Evolutionary conservation across 2,329 filamentous ascomycete species (phyloP).

Genomic region (Pezicula neosporulosa): DNA sequence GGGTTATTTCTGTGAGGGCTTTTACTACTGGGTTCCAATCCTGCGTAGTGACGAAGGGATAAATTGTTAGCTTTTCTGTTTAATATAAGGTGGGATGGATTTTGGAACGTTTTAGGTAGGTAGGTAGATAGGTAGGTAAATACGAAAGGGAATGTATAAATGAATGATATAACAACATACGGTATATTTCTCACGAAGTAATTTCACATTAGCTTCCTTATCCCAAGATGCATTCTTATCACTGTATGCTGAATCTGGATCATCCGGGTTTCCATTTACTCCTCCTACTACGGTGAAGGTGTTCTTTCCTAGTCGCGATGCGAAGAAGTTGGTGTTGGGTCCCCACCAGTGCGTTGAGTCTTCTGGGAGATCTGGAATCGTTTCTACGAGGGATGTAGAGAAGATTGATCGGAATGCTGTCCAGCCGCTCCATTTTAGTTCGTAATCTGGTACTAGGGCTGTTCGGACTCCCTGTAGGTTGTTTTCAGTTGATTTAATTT

Average conservation of each 20-base stretch:
- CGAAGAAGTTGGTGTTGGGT: conserved; percentile 30
- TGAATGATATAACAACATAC: conserved; percentile 12
- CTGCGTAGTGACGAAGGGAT: conserved; percentile 7
- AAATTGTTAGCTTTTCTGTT: no score
- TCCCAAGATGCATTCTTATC: conserved; percentile 24
- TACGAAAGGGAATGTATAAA: not conserved
- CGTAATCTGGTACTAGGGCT: conserved; percentile 24
- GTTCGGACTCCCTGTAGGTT: conserved; percentile 19
- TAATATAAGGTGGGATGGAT: no score
- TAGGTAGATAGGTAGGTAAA: no score
- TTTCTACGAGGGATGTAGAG: conserved; percentile 27
- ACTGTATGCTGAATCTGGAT: conserved; percentile 14
- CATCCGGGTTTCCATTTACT: conserved; percentile 21
- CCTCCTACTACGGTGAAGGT: conserved; percentile 30
- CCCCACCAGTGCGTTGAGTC: conserved; percentile 34
- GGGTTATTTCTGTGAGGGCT: conserved; percentile 28
- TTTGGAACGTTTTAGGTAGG: no score
- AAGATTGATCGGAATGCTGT: conserved; percentile 34
- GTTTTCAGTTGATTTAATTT: no score
- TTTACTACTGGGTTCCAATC: conserved; percentile 34
- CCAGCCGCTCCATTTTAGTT: conserved; percentile 33
- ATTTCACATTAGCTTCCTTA: conserved; percentile 21
- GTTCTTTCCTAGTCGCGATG: conserved; percentile 22
- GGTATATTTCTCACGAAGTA: conserved; percentile 25
- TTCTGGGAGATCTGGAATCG: conserved; percentile 28